phyloP scores from a whole-genome alignment of 164 flowering plant genomes.

The Paratinospora sagittata region DNA sequence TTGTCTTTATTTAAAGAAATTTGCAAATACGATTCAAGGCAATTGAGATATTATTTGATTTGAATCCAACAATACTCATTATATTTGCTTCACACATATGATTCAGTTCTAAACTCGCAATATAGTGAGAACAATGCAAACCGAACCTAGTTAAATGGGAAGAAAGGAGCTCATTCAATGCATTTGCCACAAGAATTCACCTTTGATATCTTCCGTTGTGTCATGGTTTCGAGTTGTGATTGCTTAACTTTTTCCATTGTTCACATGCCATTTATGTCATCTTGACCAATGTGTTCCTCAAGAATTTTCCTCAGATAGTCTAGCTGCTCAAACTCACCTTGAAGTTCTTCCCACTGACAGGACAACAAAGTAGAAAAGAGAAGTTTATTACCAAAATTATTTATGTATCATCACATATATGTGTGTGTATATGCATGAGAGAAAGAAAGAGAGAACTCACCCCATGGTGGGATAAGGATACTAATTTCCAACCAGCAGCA shows the following conservation, averaged over 20 bases:
- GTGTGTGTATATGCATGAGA: no score
- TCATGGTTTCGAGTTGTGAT: background rate
- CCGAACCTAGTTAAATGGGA: background rate
- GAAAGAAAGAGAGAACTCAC: constrained; percentile 42
- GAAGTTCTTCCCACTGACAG: constrained; percentile 91
- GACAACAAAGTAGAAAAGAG: background rate
- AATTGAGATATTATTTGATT: no score
- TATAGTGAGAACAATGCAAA: background rate
- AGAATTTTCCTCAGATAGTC: constrained; percentile 64
- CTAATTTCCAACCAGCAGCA: constrained; percentile 87
- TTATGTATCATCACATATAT: background rate
- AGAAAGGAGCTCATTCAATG: background rate
- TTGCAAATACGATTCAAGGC: no score
- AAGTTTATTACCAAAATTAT: background rate
- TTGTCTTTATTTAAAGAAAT: no score
- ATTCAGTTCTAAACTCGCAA: background rate
- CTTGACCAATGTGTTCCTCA: constrained; percentile 26
- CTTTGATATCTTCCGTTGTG: constrained; percentile 1
- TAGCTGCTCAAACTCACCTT: constrained; percentile 72
- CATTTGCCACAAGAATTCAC: background rate
- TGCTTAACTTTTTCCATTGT: background rate
- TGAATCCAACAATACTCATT: background rate
- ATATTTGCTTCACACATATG: background rate
- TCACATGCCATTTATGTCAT: background rate
- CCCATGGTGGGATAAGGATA: constrained; percentile 66